Evolutionary conservation across 495 filamentous ascomycete genomes (phyloP).

Genomic region (Hyaloscypha variabilis): DNA sequence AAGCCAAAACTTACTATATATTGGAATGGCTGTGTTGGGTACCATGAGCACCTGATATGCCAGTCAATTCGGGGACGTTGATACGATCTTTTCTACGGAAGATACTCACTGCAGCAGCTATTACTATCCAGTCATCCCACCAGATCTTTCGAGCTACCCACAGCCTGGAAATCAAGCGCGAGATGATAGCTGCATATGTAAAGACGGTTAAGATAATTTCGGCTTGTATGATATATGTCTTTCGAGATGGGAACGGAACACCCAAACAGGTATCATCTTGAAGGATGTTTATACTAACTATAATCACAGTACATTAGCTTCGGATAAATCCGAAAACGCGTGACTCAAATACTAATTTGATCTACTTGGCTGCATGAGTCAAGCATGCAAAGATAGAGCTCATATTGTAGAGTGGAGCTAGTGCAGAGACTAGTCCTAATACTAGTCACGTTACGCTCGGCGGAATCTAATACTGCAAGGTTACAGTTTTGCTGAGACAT

Average conservation of each 20-base stretch:
- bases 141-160: slow-evolving; percentile 8
- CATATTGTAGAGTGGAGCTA: slow-evolving; percentile 17
- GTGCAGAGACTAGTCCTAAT: slow-evolving; percentile 14
- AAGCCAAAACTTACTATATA: slow-evolving; percentile 14
- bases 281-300: slow-evolving; percentile 9
- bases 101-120: slow-evolving; percentile 10
- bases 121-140: slow-evolving; percentile 26
- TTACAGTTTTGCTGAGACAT: too few species aligned
- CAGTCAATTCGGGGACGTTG: too few species aligned
- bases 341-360: slow-evolving; percentile 17
- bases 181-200: slow-evolving; percentile 12
- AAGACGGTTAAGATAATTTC: slow-evolving; percentile 13
- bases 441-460: too few species aligned
- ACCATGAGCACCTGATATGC: slow-evolving; percentile 19
- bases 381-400: slow-evolving; percentile 21
- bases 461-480: too few species aligned
- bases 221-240: background rate
- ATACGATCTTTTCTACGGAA: too few species aligned
- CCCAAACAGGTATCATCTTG: slow-evolving; percentile 13
- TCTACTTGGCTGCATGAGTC: slow-evolving; percentile 19
- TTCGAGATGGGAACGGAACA: slow-evolving; percentile 1
- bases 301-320: background rate
- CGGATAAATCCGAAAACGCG: slow-evolving; percentile 10
- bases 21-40: slow-evolving; percentile 7
- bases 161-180: slow-evolving; percentile 15